Evolutionary conservation across 768 basidiomycete species (phyloP), one percentile per base, ranked within the genome.

Genomic region (Pholiota conissans): DNA sequence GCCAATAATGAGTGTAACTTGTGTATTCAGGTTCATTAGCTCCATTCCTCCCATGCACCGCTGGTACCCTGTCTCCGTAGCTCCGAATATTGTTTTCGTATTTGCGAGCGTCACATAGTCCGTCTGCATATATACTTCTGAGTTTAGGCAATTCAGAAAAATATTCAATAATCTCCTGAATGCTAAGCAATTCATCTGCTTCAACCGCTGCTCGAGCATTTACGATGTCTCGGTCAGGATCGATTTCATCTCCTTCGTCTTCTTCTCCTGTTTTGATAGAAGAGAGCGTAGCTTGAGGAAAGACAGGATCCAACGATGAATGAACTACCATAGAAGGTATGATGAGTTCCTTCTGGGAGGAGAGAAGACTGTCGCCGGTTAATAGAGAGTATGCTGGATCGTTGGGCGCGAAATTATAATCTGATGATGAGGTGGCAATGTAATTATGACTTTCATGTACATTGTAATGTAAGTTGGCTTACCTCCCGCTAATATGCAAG

Each of bases 1-100:
- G 84, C 92, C 93, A 95, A 65, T 87, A 87, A 70, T 91, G 84
- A 0, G 95, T 93, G 66, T 89, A 96, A 67, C 89, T 91, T 34
- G 95, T 95, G 76, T 87, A 98, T 69, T 84, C 81, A 3, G 94
- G 93, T 67, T 95, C 93, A 67, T 81, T 71, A 10, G 71, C 76
- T 3, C 93, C 93, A 18, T 72, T 73, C 56, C 79, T 74, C 9
- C 66, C 73, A 13, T 67, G 29, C n/a, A 72, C 63, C 3, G 84
- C 56, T 3, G 65, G 62, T 1, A 76, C 69, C 62, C 89, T 74
- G 46, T 72, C 69, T 2, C 86, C 86, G 64, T 83, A 92, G 2
- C 80, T 84, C 55, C 62, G 63, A 5, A 75, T 24, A 32, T 58
- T 54, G 24, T 58, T 56, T n/a, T 55, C 53, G 29, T 52, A 50